A percentile compares a stretch with the other conserved stretches of the same genome.
These are phyloP conservation scores for Candida pseudoglaebosa DNA, from an alignment of 805 yeast genomes.

Conservation along the genomic window DNA sequence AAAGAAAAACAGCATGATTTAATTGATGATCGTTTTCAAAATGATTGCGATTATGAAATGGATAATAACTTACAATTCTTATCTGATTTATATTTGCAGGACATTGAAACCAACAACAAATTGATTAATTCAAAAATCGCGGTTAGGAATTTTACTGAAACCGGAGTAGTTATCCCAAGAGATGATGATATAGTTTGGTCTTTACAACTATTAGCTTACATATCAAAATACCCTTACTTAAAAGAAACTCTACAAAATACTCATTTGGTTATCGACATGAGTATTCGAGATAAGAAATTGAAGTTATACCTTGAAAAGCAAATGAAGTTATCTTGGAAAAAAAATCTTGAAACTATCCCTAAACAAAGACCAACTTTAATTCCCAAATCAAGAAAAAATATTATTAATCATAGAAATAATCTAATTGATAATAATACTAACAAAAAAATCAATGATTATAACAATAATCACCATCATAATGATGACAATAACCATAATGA, in stretches of 20 bases:
- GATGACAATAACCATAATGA: too few relatives aligned
- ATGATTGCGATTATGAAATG: constrained; percentile 37
- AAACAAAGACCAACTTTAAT: constrained; percentile 29
- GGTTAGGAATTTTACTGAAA: constrained; percentile 37
- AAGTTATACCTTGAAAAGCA: constrained; percentile 34
- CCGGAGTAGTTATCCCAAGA: constrained; percentile 80
- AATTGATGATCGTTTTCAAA: constrained; percentile 26
- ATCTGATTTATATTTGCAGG: constrained; percentile 37
- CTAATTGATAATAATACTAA: constrained; percentile 7
- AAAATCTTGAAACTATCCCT: constrained; percentile 18
- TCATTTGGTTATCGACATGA: constrained; percentile 66
- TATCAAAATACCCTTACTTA: constrained; percentile 82
- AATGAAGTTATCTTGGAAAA: constrained; percentile 28
- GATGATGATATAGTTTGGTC: constrained; percentile 96
- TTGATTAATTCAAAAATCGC: constrained; percentile 29
- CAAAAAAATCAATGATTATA: neutral
- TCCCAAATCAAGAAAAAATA: constrained; percentile 28
- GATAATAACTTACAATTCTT: constrained; percentile 39
- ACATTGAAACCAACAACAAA: constrained; percentile 23
- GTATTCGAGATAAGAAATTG: constrained; percentile 39
- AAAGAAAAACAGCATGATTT: constrained; percentile 34
- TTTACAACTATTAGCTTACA: constrained; percentile 84
- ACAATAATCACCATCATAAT: constrained; percentile 5
- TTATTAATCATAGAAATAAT: neutral
- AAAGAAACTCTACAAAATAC: constrained; percentile 72